These are phyloP conservation scores for Suaeda aralocaspica DNA, from an alignment of 148 eudicot species.

Conservation along the genomic window DNA sequence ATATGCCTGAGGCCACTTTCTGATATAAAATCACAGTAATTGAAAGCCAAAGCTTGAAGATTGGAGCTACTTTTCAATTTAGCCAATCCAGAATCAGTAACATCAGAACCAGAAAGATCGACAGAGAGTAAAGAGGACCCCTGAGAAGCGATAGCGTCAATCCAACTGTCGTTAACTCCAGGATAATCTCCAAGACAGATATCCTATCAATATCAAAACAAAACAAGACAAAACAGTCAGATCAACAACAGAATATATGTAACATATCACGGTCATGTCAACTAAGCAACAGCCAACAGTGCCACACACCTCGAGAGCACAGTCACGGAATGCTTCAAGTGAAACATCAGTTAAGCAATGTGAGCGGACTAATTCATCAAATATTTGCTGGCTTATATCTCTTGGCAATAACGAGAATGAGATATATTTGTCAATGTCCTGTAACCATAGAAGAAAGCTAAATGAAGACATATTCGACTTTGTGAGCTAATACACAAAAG, in stretches of 20 bases:
- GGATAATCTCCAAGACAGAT: slow-evolving; percentile 36
- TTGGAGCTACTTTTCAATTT: slow-evolving; percentile 27
- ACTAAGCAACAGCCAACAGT: too few relatives aligned
- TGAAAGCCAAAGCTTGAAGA: slow-evolving; percentile 29
- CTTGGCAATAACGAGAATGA: slow-evolving; percentile 32
- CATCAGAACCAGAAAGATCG: slow-evolving; percentile 38
- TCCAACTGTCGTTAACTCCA: slow-evolving; percentile 33
- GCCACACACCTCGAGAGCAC: slow-evolving; percentile 35
- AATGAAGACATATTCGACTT: background rate
- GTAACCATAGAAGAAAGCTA: background rate
- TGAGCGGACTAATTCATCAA: slow-evolving; percentile 28
- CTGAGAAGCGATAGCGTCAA: slow-evolving; percentile 30
- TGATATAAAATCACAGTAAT: slow-evolving; percentile 32
- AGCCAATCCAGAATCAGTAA: slow-evolving; percentile 35
- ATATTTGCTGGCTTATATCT: slow-evolving; percentile 36
- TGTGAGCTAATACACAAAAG: background rate
- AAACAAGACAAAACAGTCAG: slow-evolving; percentile 10
- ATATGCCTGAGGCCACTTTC: slow-evolving; percentile 30
- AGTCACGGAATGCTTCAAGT: slow-evolving; percentile 35
- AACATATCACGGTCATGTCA: slow-evolving; percentile 1
- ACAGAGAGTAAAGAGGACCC: slow-evolving; percentile 34
- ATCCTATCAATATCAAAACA: slow-evolving; percentile 26
- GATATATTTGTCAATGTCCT: slow-evolving; percentile 32
- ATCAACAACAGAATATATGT: background rate
- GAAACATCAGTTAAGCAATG: slow-evolving; percentile 28